Percentiles rank a stretch among this genome's conserved stretches.
phyloP scores from a whole-genome alignment of 257 asterid species.

The Ajuga chamaepitys region DNA sequence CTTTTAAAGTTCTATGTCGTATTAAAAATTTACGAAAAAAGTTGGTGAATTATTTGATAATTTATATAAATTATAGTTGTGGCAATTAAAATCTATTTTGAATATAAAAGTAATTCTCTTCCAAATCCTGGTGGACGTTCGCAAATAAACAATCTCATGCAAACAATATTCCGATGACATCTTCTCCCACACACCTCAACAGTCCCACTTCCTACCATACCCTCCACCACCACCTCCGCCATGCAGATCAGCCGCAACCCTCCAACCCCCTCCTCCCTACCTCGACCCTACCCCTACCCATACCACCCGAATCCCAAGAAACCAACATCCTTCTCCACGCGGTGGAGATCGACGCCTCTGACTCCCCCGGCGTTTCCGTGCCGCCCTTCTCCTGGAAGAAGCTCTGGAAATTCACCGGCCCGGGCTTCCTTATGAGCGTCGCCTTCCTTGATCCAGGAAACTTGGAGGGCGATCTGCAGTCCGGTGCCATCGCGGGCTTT shows the following conservation, averaged over 20 bases:
- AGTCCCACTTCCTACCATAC: conserved; percentile 11
- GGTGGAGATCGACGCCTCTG: conserved; percentile 34
- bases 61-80: no score
- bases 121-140: no score
- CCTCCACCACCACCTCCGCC: conserved; percentile 29
- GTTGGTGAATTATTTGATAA: no score
- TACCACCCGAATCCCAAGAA: conserved; percentile 14
- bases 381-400: conserved; percentile 67
- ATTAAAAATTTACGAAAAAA: no score
- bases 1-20: no score
- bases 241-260: conserved; percentile 21
- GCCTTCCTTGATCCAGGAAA: conserved; percentile 81
- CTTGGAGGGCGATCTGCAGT: conserved; percentile 67
- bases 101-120: no score
- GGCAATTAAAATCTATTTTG: no score
- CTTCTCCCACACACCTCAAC: conserved; percentile 20
- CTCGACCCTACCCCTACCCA: conserved; percentile 13
- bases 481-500: conserved; percentile 70
- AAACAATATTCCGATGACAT: conserved; percentile 21
- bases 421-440: conserved; percentile 70
- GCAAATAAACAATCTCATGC: conserved; percentile 12
- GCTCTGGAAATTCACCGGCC: conserved; percentile 74
- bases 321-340: conserved; percentile 24
- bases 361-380: conserved; percentile 23
- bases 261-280: conserved; percentile 26